These are phyloP conservation scores for Septoria linicola DNA, from an alignment of 2,329 filamentous ascomycete genomes.

Conservation along the genomic window DNA sequence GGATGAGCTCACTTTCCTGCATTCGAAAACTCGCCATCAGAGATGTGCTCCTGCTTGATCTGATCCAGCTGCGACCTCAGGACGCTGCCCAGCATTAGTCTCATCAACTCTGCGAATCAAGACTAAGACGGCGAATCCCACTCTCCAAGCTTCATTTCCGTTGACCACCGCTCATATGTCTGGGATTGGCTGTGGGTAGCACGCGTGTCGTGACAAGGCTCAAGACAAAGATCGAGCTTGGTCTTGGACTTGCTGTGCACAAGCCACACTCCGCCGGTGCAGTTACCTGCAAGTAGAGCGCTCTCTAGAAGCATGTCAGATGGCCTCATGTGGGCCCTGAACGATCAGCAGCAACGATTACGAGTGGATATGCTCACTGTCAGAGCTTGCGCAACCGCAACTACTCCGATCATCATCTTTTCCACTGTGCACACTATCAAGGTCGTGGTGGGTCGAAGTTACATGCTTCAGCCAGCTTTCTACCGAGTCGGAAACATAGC, in stretches of 20 bases:
- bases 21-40: neutral
- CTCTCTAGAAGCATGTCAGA: constrained; percentile 8
- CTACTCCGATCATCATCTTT: neutral
- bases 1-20: neutral
- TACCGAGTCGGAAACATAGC: constrained; percentile 18
- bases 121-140: constrained; percentile 14
- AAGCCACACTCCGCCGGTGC: neutral
- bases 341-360: neutral
- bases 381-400: neutral
- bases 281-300: neutral
- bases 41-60: neutral
- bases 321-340: neutral
- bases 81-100: constrained; percentile 1
- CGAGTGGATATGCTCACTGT: constrained; percentile 6
- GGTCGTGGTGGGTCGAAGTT: constrained; percentile 14
- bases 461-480: constrained; percentile 21
- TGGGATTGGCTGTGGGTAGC: neutral
- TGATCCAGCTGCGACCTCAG: neutral
- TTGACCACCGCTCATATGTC: constrained; percentile 16
- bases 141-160: constrained; percentile 11
- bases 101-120: neutral
- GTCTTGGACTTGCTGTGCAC: neutral
- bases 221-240: constrained; percentile 5
- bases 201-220: neutral
- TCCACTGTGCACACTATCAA: neutral